Percentiles rank a stretch among this genome's conserved stretches.
Conservation (phyloP, 371 early-diverging fungal genomes). For the Rhizopus microsporus region DNA sequence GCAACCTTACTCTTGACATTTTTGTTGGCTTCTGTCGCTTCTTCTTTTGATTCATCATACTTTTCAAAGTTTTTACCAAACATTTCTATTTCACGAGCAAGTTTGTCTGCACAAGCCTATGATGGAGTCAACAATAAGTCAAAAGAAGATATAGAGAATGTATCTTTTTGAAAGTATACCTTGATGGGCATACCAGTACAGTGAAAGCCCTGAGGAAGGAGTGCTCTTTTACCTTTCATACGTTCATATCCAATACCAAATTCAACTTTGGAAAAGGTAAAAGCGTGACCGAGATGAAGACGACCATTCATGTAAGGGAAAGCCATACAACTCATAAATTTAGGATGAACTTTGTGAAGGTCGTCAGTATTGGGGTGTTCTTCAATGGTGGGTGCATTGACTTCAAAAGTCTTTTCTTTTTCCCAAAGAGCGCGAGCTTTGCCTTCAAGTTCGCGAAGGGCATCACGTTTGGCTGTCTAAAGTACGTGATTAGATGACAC, state of each 20-base stretch:
- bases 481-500: neutral
- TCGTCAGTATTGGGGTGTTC: slow-evolving; percentile 55
- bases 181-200: slow-evolving; percentile 99
- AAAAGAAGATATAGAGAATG: neutral
- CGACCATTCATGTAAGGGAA: slow-evolving; percentile 99
- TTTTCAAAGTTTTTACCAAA: slow-evolving; percentile 86
- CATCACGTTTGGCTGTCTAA: slow-evolving; percentile 83
- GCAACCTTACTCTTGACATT: slow-evolving; percentile 83
- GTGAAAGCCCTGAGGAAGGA: slow-evolving; percentile 99
- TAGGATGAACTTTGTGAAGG: slow-evolving; percentile 74
- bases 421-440: slow-evolving; percentile 86
- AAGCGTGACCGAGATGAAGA: slow-evolving; percentile 99
- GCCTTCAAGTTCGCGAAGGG: slow-evolving; percentile 77
- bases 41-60: slow-evolving; percentile 52
- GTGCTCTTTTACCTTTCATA: slow-evolving; percentile 91
- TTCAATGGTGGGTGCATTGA: slow-evolving; percentile 80
- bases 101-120: slow-evolving; percentile 97
- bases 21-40: slow-evolving; percentile 61
- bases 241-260: slow-evolving; percentile 95
- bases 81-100: slow-evolving; percentile 91
- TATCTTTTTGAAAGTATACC: slow-evolving; percentile 43
- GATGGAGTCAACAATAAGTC: neutral
- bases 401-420: slow-evolving; percentile 75
- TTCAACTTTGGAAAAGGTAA: slow-evolving; percentile 97
- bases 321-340: slow-evolving; percentile 98